Evolutionary conservation across 2,329 filamentous ascomycete species (phyloP), one percentile per base, ranked within the genome.

Genomic region (Moelleriella libera): DNA sequence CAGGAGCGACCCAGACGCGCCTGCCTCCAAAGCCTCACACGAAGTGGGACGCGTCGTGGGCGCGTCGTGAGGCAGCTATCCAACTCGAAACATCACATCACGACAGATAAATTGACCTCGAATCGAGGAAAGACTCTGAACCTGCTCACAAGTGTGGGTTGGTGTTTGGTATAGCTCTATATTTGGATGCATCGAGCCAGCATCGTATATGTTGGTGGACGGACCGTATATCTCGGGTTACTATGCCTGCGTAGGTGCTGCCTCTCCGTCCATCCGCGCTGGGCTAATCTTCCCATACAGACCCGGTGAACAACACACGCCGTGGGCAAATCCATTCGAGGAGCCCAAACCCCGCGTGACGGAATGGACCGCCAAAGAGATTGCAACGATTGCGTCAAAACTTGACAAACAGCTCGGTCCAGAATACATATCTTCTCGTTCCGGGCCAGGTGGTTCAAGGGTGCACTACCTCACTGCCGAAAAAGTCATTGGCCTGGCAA

Each of bases 401-500:
- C 78, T 98, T 31, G 86, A 97, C 60, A 94, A 89, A 60, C 89
- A 96, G 61, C 78, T 98, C 9, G 92, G 92, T 0, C 92, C 92
- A 0, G 94, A 98, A 67, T 98, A 94, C 63, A 86, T 98, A 49
- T 97, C 90, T 2, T 79, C 87, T 41, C 77, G 92, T 58, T 73
- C 84, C 11, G 92, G 92, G 2, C 83, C 88, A 10, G 84, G 82
- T 8, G 89, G 89, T 45, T 78, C 83, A 53, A 90, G 85, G 61
- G 85, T 98, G 14, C 88, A 94, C 62, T 98, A 98, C 65, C 74
- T 98, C 46, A 81, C 88, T n/a, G 89, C 88, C 1, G 90, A 97
- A 60, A 98, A 98, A 68, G 89, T 85, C 60, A 98, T 98, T 62
- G 85, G 86, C 49, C 82, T 96, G 46, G 89, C 89, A 47, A 96